Base-by-base conservation (phyloP, 2,329 filamentous ascomycete genomes). In the Alternaria hordeiaustralica region DNA sequence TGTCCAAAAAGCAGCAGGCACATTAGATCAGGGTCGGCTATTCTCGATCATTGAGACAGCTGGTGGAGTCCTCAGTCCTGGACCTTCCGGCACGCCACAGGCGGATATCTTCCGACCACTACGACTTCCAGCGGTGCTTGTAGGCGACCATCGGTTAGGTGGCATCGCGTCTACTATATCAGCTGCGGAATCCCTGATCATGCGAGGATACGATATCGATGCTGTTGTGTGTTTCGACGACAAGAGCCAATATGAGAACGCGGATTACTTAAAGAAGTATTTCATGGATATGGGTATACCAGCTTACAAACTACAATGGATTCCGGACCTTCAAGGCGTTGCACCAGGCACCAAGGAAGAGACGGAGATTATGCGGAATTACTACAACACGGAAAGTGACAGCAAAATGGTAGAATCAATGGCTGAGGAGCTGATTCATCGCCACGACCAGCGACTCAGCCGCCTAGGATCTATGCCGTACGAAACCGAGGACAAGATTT, bases 151-250 rank as follows among this genome's bases (percentile, higher is more conserved):
- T 26, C 87, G 88, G 21, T 85, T 96, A 0, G 93, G 93, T 0
- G 93, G 93, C 0, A 96, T 96, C 60, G 92, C 90, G 0, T 87
- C 90, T 6, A 93, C 93, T 0, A 92, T 96, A 46, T 90, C 91
- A 0, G 92, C 93, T 0, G 94, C 89, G 68, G 93, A 96, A 79
- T 93, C 91, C 2, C 83, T 96, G 1, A 84, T 87, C 51, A 81
- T 95, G n/a, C 86, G 93, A 18, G 93, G 93, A 2, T 94, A 95
- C 70, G 90, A 95, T 67, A 84, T 96, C 9, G 87, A 90, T 62
- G 85, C 87, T 0, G 85, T 96, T 0, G 76, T 94, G 1, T 79
- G 95, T 11, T 94, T 96, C 72, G 68, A 87, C 7, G 75, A 87
- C 12, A 87, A 93, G 45, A 81, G 84, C 0, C 82, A 84, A 36